A percentile compares a stretch with the other conserved stretches of the same genome.
Conservation (phyloP, 2,329 filamentous ascomycete genomes). For the Trichoderma cornu-damae region DNA sequence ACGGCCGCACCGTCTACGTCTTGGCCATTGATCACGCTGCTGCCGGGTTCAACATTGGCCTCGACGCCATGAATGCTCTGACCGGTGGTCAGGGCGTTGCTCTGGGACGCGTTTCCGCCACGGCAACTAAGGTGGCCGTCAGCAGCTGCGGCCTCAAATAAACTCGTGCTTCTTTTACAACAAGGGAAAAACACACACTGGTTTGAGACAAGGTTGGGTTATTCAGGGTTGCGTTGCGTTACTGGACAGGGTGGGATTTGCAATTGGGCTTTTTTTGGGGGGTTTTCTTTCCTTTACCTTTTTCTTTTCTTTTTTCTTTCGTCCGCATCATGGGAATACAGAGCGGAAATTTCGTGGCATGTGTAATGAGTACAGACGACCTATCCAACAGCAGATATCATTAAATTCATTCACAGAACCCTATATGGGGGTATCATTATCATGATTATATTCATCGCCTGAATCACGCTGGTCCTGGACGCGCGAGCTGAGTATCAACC, state of each 20-base stretch:
- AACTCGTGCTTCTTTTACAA: not conserved
- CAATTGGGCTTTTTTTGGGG: not conserved
- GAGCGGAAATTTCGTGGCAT: not conserved
- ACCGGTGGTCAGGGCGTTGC: conserved; percentile 46
- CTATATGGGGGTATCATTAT: conserved; percentile 10
- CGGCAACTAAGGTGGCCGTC: conserved; percentile 39
- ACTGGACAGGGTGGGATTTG: conserved; percentile 1
- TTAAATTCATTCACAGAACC: conserved; percentile 3
- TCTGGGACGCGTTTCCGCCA: conserved; percentile 50
- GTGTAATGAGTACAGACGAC: conserved; percentile 2
- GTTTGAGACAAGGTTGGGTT: not conserved
- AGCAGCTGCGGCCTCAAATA: conserved; percentile 40
- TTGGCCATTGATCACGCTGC: conserved; percentile 50
- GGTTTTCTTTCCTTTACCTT: not conserved
- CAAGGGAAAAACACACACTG: too few species aligned
- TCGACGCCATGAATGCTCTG: conserved; percentile 50
- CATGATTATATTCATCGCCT: not conserved
- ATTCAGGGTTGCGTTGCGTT: conserved; percentile 9
- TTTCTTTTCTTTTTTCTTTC: too few species aligned
- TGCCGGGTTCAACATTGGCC: conserved; percentile 52
- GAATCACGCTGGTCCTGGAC: too few species aligned
- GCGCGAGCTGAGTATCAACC: too few species aligned
- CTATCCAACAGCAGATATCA: conserved; percentile 9
- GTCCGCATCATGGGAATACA: not conserved
- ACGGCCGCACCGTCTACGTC: conserved; percentile 48